Base-by-base conservation (phyloP, 768 basidiomycete species). In the Suillus discolor region DNA sequence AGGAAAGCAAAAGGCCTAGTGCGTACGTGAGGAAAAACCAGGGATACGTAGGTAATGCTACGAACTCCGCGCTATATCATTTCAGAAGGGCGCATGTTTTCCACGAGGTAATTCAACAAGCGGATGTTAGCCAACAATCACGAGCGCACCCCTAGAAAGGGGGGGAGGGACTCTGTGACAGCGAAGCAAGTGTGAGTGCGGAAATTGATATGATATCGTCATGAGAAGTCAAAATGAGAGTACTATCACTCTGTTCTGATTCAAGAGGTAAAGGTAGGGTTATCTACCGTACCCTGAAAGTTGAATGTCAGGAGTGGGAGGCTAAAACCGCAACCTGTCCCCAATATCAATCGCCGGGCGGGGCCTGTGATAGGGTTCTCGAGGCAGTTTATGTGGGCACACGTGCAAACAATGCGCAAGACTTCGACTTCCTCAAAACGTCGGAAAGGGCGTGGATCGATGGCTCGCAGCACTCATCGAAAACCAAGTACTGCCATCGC, bases 391-490 rank as follows among this genome's bases (percentile, higher is more conserved):
- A 31, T 39, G 38, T 57, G 38, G 55, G 8, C 18, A 25, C 57
- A 59, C 57, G 57, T 59, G 57, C 38, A 59, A 59, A 18, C 57
- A 59, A 41, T 59, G 57, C 41, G 39, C 39, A 41, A 41, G 57
- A 41, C 57, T 59, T 59, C 25, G 39, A 59, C 39, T 59, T 59
- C 57, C 39, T 18, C 57, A 25, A 25, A 41, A 28, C 39, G 38
- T 59, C 57, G 57, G 39, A 59, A 59, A 59, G 39, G 57, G 57
- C 25, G 23, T 25, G 57, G 57, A 59, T 59, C 57, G 20, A 55
- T 55, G 12, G 20, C 54, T 55, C 34, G 54, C 54, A 55, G 36
- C 39, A 59, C 25, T 59, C 25, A 41, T 41, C 57, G 23, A 28
- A 7, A 55, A 6, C 20, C 31, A n/a, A 36, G 54, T 55, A 55